Percentiles rank a stretch among this genome's conserved stretches.
Evolutionary conservation across 2,329 filamentous ascomycete genomes (phyloP).

Genomic region (Neofusicoccum kwambonambiense): DNA sequence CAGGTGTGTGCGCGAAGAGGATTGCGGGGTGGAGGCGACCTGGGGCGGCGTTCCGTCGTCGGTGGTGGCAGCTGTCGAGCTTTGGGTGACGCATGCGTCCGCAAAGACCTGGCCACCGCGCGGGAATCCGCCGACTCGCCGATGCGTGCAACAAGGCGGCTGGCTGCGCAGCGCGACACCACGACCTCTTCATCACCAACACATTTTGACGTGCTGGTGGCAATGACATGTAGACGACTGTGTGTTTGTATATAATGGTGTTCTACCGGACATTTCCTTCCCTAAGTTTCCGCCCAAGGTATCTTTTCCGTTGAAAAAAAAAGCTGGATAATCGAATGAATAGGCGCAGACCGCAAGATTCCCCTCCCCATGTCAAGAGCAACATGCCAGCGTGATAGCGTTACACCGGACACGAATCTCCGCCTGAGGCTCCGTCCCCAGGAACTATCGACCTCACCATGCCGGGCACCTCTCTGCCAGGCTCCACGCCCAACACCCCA

Average conservation of each 20-base stretch:
- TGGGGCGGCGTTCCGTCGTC: background rate
- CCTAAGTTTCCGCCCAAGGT: too few species aligned
- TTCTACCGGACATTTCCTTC: too few species aligned
- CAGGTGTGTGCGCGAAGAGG: conserved; percentile 27
- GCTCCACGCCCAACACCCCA: conserved; percentile 34
- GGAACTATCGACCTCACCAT: conserved; percentile 1
- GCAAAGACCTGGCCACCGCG: background rate
- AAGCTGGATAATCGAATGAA: too few species aligned
- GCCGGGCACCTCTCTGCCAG: conserved; percentile 19
- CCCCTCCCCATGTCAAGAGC: background rate
- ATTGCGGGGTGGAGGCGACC: background rate
- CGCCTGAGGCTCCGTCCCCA: background rate
- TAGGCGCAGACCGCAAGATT: too few species aligned
- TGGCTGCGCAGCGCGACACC: background rate
- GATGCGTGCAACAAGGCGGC: background rate
- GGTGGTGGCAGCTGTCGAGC: conserved; percentile 3
- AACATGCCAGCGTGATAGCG: background rate
- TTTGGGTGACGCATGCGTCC: background rate
- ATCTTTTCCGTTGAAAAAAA: too few species aligned
- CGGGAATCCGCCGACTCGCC: background rate
- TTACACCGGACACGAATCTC: background rate
- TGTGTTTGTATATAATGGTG: too few species aligned
- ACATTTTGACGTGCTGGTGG: background rate
- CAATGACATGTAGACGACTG: too few species aligned
- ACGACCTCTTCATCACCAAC: background rate